phyloP scores from a whole-genome alignment of 441 rosid species.

The Aquilaria agallochum region DNA sequence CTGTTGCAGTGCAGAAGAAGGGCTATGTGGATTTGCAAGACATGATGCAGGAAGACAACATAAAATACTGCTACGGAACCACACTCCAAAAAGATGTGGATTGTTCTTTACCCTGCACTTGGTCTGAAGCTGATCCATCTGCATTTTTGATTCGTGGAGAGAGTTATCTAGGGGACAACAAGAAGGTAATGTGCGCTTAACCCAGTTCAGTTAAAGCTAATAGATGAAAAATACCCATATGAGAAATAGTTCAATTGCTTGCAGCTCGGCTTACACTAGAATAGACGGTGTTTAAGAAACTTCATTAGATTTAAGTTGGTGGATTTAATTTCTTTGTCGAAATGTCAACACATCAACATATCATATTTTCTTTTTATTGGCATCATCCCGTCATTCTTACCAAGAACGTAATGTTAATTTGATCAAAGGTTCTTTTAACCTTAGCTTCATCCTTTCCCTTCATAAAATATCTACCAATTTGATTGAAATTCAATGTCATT shows the following conservation, averaged over 20 bases:
- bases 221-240: too few species aligned
- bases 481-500: too few species aligned
- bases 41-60: conserved; percentile 26
- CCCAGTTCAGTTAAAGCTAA: not conserved
- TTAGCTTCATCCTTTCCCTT: too few species aligned
- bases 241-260: not conserved
- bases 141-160: conserved; percentile 76
- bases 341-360: too few species aligned
- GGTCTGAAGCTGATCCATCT: conserved; percentile 73
- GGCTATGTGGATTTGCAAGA: conserved; percentile 70
- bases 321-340: too few species aligned
- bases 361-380: too few species aligned
- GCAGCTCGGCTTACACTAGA: not conserved
- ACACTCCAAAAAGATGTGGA: conserved; percentile 69
- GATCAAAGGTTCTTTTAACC: too few species aligned
- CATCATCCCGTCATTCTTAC: too few species aligned
- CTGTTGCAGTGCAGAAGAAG: conserved; percentile 65
- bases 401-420: too few species aligned
- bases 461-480: too few species aligned
- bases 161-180: conserved; percentile 56
- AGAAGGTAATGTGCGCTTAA: conserved; percentile 46
- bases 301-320: too few species aligned
- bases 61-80: conserved; percentile 44
- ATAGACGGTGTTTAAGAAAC: too few species aligned
- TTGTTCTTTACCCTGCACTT: conserved; percentile 54